Base-by-base conservation (phyloP, 441 rosid species). In the Jatropha multifida region DNA sequence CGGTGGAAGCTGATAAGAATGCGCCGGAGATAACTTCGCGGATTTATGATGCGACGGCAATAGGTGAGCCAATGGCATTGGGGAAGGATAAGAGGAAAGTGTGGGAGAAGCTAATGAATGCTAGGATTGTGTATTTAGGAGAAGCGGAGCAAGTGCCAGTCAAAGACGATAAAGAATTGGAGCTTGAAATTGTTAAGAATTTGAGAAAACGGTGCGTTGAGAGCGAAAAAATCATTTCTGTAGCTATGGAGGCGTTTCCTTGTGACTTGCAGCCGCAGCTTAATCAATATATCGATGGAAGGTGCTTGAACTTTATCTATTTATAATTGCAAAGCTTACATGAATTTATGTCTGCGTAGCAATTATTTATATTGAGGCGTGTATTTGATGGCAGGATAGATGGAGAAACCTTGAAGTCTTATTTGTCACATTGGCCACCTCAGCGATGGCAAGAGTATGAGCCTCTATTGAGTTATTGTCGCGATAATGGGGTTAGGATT, bases 91-190 rank as follows among this genome's bases (percentile, higher is more conserved):
- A 85, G 94, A 85, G 76, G 26, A 93, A 83, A 71, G 94, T 90
- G 71, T 89, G 94, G 95, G 98, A 90, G 85, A 95, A 89, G 91
- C 69, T 93, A 62, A 87, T 88, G 93, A 87, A 85, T 38, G 90
- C 92, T 12, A 86, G 94, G 82, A 83, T 95, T 65, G 92, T 93
- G 71, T 93, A 93, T 80, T 82, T 95, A 60, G 96, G 99, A 2
- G 95, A 95, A 83, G 94, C 96, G 1, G 96, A 93, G 89, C 98
- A 92, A 49, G 99, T 93, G 2, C 97, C 98, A 26, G 86, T 84
- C 9, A 84, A 80, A 72, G 98, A 95, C 27, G 99, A 93, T 42
- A 86, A 88, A 74, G 94, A 82, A 3, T 78, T 95, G 82, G 99
- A 93, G 83, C 91, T 93, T 26, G 85, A 89, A 77, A 90, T 93